Base-by-base conservation (phyloP, 2,329 filamentous ascomycete species). In the Talaromyces funiculosus region DNA sequence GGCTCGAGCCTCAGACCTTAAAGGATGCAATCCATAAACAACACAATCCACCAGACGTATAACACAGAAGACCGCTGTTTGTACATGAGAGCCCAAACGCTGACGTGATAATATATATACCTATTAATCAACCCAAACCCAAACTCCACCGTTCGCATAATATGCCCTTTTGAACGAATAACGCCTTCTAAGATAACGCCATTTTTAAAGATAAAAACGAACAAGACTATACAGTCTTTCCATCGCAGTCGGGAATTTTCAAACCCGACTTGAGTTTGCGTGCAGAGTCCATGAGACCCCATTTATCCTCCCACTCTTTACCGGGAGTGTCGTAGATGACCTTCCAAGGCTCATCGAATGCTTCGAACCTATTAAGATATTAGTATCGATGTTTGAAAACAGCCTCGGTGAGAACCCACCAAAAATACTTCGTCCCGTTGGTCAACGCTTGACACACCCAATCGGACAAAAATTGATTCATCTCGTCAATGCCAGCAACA, bases 341-440 rank as follows among this genome's bases (percentile, higher is more conserved):
- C 78, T 97, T 97, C 93, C 93, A 97, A 2, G 92, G 92, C 80
- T 97, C 93, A 72, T 97, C 93, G 72, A 97, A 97, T 9, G 92
- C 91, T 71, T 92, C 90, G 73, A 97, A 97, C 85, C 84, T 85
- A 62, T 59, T 73, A 97, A 97, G 84, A 84, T 85, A 62, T 60
- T 38, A 24, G 22, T 31, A 29, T 6, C 2, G 10, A 40, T 54
- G 12, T 26, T 16, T 24, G 2, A 16, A 10, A 2, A 8, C 16
- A 16, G 26, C 5, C 5, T 4, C 7, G 47, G 38, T 6, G 5
- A 26, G 18, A 49, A 33, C 82, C 73, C 74, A 87, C 93, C 93
- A 97, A 72, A 97, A 97, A 73, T 96, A 97, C 66, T 95, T 86
- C 1, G 92, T 97, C 49, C 87, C 89, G 69, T 96, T 96, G 24